Evolutionary conservation across 805 yeast genomes (phyloP), one percentile per base, ranked within the genome.

Genomic region (Candida hispaniensis): DNA sequence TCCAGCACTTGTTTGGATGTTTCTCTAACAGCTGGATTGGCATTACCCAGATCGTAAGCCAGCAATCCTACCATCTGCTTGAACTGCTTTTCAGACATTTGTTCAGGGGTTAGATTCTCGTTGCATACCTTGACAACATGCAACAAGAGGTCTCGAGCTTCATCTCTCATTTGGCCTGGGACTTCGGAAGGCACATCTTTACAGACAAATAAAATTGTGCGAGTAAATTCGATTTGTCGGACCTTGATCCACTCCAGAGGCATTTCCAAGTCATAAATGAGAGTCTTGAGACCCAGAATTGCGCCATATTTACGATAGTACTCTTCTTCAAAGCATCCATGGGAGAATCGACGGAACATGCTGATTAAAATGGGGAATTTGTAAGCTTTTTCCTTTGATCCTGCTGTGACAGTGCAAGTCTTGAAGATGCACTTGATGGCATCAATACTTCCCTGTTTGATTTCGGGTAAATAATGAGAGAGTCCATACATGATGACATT

Each of bases 271-370:
- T 78, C 91, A 26, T 69, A 67, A 22, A 83, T 65, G 62, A 88
- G 64, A 2, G 83, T 71, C 44, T 72, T 66, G 30, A 91, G 62
- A 14, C 98, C 97, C 16, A 80, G 50, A 22, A 88, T 75, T 23
- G 97, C 96, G 6, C 96, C 96, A 6, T 81, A 64, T 47, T 91
- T 91, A 19, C 75, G 68, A 52, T 79, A 81, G 57, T 80, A 88
- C 20, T 74, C 77, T 54, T 82, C 94, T 43, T 81, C 93, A 52
- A 80, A 91, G 58, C 97, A 86, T 27, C 82, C 71, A 50, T 93
- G 99, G 26, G 91, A 75, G 48, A 93, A 79, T 35, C 76, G 77
- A 33, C 82, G 76, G 45, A 81, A 75, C 63, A 88, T 62, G 5
- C 77, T 67, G 40, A 91, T 69, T 44, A 85, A 69, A 21, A 85